A percentile compares a stretch with the other conserved stretches of the same genome.
Evolutionary conservation across 805 yeast species (phyloP).

Genomic region (Metschnikowia vanudenii): DNA sequence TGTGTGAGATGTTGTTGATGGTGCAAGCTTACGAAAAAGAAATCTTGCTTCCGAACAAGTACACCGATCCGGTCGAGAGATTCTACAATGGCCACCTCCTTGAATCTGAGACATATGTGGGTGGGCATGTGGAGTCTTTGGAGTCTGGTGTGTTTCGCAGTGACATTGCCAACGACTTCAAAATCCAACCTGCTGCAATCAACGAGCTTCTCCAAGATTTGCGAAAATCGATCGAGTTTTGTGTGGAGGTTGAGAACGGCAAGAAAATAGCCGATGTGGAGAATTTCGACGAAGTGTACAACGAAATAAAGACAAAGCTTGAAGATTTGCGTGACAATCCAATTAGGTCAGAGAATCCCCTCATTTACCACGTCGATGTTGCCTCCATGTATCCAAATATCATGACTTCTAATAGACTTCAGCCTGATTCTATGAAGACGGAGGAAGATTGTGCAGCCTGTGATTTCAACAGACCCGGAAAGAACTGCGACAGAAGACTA

Average conservation of each 20-base stretch:
- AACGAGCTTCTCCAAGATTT: slow-evolving; percentile 76
- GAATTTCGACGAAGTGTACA: slow-evolving; percentile 74
- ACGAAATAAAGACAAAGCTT: slow-evolving; percentile 53
- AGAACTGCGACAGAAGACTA: slow-evolving; percentile 83
- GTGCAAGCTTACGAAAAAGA: slow-evolving; percentile 84
- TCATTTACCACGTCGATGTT: slow-evolving; percentile 96
- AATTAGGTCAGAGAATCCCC: slow-evolving; percentile 70
- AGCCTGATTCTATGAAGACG: slow-evolving; percentile 95
- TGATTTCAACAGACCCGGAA: slow-evolving; percentile 94
- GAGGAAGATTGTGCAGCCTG: slow-evolving; percentile 97
- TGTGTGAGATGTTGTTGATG: slow-evolving; percentile 96
- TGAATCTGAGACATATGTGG: slow-evolving; percentile 96
- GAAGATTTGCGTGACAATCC: slow-evolving; percentile 61
- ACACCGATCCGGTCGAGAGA: slow-evolving; percentile 89
- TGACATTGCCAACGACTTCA: slow-evolving; percentile 74
- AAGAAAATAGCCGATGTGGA: slow-evolving; percentile 72
- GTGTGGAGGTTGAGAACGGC: slow-evolving; percentile 77
- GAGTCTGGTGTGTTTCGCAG: slow-evolving; percentile 98
- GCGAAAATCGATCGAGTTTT: slow-evolving; percentile 74
- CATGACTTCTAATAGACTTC: slow-evolving; percentile 95
- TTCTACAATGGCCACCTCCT: slow-evolving; percentile 92
- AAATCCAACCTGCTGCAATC: slow-evolving; percentile 75
- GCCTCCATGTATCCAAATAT: slow-evolving; percentile 99
- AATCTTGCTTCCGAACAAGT: slow-evolving; percentile 89
- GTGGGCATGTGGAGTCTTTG: slow-evolving; percentile 96